These are phyloP conservation scores for Didymella pomorum DNA, from an alignment of 2,329 filamentous ascomycete species.

Conservation along the genomic window DNA sequence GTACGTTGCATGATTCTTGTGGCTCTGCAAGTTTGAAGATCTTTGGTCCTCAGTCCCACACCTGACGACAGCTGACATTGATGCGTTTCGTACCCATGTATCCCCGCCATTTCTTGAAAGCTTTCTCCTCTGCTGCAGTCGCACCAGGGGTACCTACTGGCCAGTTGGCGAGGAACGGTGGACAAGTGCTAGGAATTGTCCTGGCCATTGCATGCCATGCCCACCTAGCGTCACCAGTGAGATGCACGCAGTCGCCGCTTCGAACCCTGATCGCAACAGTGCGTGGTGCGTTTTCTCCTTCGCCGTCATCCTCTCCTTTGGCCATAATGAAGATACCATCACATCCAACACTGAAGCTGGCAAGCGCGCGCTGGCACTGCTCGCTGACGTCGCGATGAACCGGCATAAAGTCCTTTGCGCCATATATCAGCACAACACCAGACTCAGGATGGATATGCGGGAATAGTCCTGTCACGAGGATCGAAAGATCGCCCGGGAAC, in stretches of 20 bases:
- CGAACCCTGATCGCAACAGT: conserved; percentile 61
- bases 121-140: conserved; percentile 41
- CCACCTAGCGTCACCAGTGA: conserved; percentile 81
- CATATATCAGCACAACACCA: conserved; percentile 93
- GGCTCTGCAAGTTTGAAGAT: neutral
- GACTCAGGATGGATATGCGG: conserved; percentile 83
- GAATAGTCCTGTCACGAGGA: conserved; percentile 75
- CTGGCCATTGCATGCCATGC: conserved; percentile 97
- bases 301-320: conserved; percentile 50
- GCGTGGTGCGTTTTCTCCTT: conserved; percentile 40
- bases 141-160: conserved; percentile 59
- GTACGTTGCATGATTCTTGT: neutral
- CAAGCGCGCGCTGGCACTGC: conserved; percentile 78
- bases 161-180: conserved; percentile 77
- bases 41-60: conserved; percentile 46
- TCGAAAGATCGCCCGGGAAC: conserved; percentile 78
- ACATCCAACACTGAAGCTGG: conserved; percentile 89
- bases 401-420: conserved; percentile 88
- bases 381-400: conserved; percentile 95
- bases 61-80: conserved; percentile 53
- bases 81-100: conserved; percentile 52
- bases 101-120: conserved; percentile 51
- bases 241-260: conserved; percentile 90
- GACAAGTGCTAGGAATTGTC: conserved; percentile 81
- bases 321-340: conserved; percentile 86